Evolutionary conservation across 768 basidiomycete species (phyloP).

Genomic region (Macrocybe gigantea): DNA sequence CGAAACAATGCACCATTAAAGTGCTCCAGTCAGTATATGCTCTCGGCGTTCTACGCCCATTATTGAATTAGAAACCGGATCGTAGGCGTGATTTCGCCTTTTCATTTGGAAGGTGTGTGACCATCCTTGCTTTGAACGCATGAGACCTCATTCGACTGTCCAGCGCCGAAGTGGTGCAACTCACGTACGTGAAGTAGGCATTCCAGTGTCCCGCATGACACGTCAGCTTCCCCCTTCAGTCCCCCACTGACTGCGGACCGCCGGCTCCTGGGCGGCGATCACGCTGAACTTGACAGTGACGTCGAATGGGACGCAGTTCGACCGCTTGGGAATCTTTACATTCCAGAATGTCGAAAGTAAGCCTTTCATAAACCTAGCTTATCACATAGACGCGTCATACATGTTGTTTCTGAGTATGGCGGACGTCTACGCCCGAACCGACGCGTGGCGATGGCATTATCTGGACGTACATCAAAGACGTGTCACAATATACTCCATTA

Average conservation of each 20-base stretch:
- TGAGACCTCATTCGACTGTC: neutral
- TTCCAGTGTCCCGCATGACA: no score
- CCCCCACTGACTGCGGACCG: constrained; percentile 70
- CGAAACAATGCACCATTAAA: constrained; percentile 57
- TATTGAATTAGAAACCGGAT: constrained; percentile 1
- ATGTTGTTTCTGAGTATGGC: constrained; percentile 48
- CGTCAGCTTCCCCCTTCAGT: constrained; percentile 22
- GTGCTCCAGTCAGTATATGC: constrained; percentile 48
- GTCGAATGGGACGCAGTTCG: constrained; percentile 73
- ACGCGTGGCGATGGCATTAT: constrained; percentile 61
- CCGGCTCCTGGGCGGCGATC: constrained; percentile 70
- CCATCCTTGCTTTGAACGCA: neutral
- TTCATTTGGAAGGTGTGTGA: constrained; percentile 59
- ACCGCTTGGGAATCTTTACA: constrained; percentile 66
- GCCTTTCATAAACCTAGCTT: constrained; percentile 11
- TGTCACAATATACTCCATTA: constrained; percentile 64
- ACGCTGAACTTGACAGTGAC: constrained; percentile 75
- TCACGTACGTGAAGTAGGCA: constrained; percentile 35
- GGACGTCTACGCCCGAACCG: constrained; percentile 78
- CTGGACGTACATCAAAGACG: constrained; percentile 76
- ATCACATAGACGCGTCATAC: neutral
- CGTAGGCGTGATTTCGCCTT: constrained; percentile 64
- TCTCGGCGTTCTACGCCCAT: neutral
- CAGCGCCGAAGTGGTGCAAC: constrained; percentile 62
- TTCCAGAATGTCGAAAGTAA: constrained; percentile 75